phyloP scores from a whole-genome alignment of 2,329 filamentous ascomycete genomes.

The Juglanconis sp. region DNA sequence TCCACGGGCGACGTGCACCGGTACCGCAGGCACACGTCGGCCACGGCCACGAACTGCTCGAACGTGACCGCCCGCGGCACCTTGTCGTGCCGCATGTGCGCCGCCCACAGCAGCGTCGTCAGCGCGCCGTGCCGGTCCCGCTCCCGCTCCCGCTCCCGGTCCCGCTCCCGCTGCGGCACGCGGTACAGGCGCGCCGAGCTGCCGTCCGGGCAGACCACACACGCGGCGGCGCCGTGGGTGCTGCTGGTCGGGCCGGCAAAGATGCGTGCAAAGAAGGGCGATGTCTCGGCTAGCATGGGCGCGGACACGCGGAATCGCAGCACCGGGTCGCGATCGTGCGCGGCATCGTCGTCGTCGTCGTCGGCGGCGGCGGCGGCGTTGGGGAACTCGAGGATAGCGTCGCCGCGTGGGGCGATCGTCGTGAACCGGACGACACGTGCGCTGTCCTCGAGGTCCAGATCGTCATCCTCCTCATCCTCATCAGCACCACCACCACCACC shows the following conservation, averaged over 20 bases:
- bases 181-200: slow-evolving; percentile 35
- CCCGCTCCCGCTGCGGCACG: slow-evolving; percentile 50
- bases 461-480: slow-evolving; percentile 35
- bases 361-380: slow-evolving; percentile 34
- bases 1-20: slow-evolving; percentile 51
- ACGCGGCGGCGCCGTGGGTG: slow-evolving; percentile 32
- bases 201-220: too few relatives aligned
- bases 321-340: slow-evolving; percentile 27
- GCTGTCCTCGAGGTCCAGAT: too few relatives aligned
- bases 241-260: slow-evolving; percentile 28
- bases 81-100: slow-evolving; percentile 45
- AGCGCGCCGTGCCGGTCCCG: slow-evolving; percentile 39
- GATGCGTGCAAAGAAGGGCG: slow-evolving; percentile 49
- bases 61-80: slow-evolving; percentile 46
- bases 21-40: slow-evolving; percentile 48
- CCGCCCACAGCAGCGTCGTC: slow-evolving; percentile 48
- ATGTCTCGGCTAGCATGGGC: slow-evolving; percentile 47
- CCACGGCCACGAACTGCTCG: slow-evolving; percentile 48
- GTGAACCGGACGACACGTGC: too few relatives aligned
- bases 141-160: slow-evolving; percentile 44
- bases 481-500: slow-evolving; percentile 39
- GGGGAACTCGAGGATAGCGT: slow-evolving; percentile 50
- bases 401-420: slow-evolving; percentile 17
- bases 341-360: slow-evolving; percentile 1
- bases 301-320: slow-evolving; percentile 51